Evolutionary conservation across 495 filamentous ascomycete species (phyloP).

Genomic region (Mycothermus thermophilus): DNA sequence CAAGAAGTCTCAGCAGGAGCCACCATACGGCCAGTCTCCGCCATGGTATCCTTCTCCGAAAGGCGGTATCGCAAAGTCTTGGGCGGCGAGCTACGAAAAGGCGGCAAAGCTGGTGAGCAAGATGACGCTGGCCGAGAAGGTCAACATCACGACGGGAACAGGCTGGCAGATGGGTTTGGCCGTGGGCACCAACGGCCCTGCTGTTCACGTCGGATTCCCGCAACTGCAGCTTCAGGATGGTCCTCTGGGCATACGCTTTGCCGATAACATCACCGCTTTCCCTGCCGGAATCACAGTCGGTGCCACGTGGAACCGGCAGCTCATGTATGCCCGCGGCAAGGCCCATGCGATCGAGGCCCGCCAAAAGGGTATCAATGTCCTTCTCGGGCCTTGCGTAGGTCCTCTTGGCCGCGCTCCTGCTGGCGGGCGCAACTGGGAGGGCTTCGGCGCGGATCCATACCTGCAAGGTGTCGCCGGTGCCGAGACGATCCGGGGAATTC

Average conservation of each 20-base stretch:
- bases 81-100: constrained; percentile 71
- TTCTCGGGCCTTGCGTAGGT: constrained; percentile 55
- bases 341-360: constrained; percentile 55
- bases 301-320: constrained; percentile 46
- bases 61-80: constrained; percentile 59
- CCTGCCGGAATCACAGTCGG: constrained; percentile 54
- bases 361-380: constrained; percentile 58
- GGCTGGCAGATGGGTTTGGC: constrained; percentile 86
- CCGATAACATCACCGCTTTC: constrained; percentile 52
- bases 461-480: constrained; percentile 55
- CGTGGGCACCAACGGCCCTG: constrained; percentile 77
- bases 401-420: constrained; percentile 55
- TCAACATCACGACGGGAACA: constrained; percentile 86
- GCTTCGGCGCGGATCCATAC: constrained; percentile 59
- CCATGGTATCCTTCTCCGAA: constrained; percentile 76
- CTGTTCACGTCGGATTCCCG: constrained; percentile 60
- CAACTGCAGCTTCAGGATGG: constrained; percentile 84
- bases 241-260: constrained; percentile 48
- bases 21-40: constrained; percentile 42
- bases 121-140: constrained; percentile 85
- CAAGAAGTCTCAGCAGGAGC: constrained; percentile 28
- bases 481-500: constrained; percentile 56
- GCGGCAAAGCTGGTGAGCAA: constrained; percentile 60
- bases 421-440: constrained; percentile 68
- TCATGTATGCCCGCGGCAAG: constrained; percentile 55